phyloP scores from a whole-genome alignment of 345 rosid genomes.

The Corymbia maculata region DNA sequence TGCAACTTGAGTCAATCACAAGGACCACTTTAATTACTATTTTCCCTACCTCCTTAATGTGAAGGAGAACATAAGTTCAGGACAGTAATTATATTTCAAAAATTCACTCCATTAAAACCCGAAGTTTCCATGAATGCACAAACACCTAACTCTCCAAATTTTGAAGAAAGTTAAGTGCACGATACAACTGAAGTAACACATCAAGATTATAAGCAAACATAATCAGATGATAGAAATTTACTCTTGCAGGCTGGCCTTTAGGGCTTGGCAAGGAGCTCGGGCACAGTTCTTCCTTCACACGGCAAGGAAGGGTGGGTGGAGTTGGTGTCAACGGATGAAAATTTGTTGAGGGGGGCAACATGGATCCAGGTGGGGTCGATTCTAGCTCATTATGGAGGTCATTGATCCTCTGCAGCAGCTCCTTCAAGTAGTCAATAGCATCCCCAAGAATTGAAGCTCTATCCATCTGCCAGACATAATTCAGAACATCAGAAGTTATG shows the following conservation, averaged over 20 bases:
- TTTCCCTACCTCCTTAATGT: background rate
- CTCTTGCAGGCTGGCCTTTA: constrained; percentile 81
- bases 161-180: background rate
- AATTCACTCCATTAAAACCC: background rate
- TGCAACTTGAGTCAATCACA: background rate
- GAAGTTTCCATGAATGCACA: background rate
- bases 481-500: background rate
- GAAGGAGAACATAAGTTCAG: background rate
- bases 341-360: constrained; percentile 51
- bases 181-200: background rate
- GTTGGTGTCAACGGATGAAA: constrained; percentile 87
- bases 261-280: constrained; percentile 64
- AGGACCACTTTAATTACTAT: background rate
- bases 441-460: constrained; percentile 97
- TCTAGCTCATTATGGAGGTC: constrained; percentile 89
- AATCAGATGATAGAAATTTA: constrained; percentile 8
- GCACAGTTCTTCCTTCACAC: constrained; percentile 72
- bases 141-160: background rate
- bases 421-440: constrained; percentile 92
- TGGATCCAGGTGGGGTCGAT: constrained; percentile 55
- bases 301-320: constrained; percentile 63
- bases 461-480: constrained; percentile 57
- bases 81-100: background rate
- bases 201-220: background rate
- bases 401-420: constrained; percentile 86